Base-by-base conservation (phyloP, 1,284 basidiomycete genomes). In the Pisolithus thermaeus region DNA sequence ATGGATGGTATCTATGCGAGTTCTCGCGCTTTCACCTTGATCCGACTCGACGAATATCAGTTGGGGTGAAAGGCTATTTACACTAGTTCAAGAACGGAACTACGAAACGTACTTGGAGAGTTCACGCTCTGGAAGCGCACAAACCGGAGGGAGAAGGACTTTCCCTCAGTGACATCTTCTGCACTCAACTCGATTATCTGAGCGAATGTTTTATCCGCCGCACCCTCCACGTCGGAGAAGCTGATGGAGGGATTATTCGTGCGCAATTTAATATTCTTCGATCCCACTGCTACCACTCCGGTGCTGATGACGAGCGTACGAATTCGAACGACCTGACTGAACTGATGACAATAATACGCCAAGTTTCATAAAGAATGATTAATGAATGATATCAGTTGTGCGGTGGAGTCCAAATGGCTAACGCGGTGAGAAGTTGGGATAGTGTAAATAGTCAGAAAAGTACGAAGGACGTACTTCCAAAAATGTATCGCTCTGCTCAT, bases 71-170 rank as follows among this genome's bases (percentile, higher is more conserved):
- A 35, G 51, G 32, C 22, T 44, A 20, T 39, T 49, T n/a, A 18
- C 16, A 12, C 9, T 37, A 30, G 25, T 37, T 8, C 36, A 30
- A 37, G 4, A 25, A 11, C 16, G 28, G 18, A 38, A n/a, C 4
- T 14, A 14, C n/a, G 14, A 12, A 9, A 76, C 84, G 57, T 56
- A n/a, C n/a, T n/a, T n/a, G n/a, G n/a, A n/a, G n/a, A 86, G 56
- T 79, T 83, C 50, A 93, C 89, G 40, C 72, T 77, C 70, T 92
- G 90, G 68, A 93, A 92, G 46, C 85, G 76, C 22, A 92, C 90
- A 59, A 79, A 89, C 51, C 84, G 76, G 61, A 93, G 69, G 9
- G 77, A 66, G 36, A 91, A 73, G 42, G 70, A 75, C 42, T 78
- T 78, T 18, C 85, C 87, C 52, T 77, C 73, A 50, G 56, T 65